phyloP scores from a whole-genome alignment of 192 early-diverging fungal species.

The Rhizophagus clarus region DNA sequence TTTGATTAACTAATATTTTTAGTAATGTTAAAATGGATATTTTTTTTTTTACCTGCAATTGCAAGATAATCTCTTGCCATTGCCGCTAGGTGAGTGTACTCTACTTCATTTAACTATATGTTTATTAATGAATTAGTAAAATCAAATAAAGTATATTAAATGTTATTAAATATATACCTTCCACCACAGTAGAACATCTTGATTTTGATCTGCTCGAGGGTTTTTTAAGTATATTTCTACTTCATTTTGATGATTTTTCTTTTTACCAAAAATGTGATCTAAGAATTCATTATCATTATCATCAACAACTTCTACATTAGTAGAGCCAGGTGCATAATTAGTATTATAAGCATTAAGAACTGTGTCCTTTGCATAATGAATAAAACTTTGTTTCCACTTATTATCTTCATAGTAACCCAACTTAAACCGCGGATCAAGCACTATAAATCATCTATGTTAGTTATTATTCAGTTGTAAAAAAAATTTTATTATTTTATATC shows the following conservation, averaged over 20 bases:
- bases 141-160: too few relatives aligned
- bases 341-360: constrained; percentile 4
- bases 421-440: constrained; percentile 6
- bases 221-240: neutral
- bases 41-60: too few relatives aligned
- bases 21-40: too few relatives aligned
- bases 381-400: constrained; percentile 11
- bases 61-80: too few relatives aligned
- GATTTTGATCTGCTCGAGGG: neutral
- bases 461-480: too few relatives aligned
- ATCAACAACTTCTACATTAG: neutral
- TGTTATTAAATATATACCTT: neutral
- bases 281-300: constrained; percentile 2
- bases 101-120: too few relatives aligned
- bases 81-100: too few relatives aligned
- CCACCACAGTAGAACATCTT: constrained; percentile 12
- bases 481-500: neutral
- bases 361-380: neutral
- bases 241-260: neutral
- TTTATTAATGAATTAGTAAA: too few relatives aligned
- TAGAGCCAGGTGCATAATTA: neutral
- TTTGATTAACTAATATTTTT: too few relatives aligned
- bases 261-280: constrained; percentile 3
- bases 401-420: neutral
- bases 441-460: neutral